Conservation (phyloP, 371 early-diverging fungal genomes). For the Blakeslea trispora region DNA sequence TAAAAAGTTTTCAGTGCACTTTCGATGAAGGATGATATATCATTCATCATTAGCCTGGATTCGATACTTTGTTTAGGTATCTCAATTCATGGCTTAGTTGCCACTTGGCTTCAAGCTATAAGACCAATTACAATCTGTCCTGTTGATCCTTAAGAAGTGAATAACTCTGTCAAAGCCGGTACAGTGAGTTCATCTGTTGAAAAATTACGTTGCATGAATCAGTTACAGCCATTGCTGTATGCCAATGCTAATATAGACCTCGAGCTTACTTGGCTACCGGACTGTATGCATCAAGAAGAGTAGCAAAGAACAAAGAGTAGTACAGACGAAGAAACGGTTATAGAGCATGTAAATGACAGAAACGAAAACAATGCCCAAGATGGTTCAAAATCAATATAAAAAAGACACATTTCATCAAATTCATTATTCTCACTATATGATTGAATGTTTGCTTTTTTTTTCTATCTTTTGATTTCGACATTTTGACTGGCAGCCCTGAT, state of each 20-base stretch:
- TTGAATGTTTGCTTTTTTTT: too few species aligned
- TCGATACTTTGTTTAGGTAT: not conserved
- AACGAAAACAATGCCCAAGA: too few species aligned
- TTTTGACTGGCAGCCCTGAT: constrained; percentile 2
- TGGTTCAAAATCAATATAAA: too few species aligned
- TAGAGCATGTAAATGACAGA: too few species aligned
- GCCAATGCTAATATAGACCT: not conserved
- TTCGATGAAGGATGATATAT: not conserved
- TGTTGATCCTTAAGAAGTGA: constrained; percentile 8
- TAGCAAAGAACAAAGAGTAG: too few species aligned
- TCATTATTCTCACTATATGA: too few species aligned
- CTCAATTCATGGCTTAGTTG: not conserved
- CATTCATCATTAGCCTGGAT: constrained; percentile 10
- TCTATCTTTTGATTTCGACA: constrained; percentile 3
- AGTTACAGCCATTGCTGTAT: not conserved
- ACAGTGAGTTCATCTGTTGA: not conserved
- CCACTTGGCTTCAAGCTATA: not conserved
- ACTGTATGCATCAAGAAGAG: too few species aligned
- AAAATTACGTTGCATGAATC: not conserved
- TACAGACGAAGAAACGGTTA: too few species aligned
- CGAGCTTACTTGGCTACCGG: too few species aligned
- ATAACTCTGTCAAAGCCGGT: not conserved
- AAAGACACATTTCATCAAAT: too few species aligned
- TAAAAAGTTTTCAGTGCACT: constrained; percentile 11
- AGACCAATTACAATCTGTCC: not conserved